phyloP scores from a whole-genome alignment of 306 rosid genomes.

The Lathyrus sativus region DNA sequence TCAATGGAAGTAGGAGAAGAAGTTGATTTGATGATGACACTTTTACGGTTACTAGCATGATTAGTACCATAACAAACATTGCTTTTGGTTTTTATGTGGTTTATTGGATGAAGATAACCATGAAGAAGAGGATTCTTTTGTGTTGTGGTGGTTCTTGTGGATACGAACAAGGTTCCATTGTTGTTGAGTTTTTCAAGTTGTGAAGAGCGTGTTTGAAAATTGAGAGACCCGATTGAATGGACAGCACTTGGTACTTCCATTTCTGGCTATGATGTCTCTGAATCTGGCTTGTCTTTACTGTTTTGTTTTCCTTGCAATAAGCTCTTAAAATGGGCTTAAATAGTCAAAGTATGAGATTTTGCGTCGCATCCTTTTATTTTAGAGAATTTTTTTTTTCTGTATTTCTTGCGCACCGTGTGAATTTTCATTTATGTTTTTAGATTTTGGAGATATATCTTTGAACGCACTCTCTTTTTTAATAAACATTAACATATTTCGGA shows the following conservation, averaged over 20 bases:
- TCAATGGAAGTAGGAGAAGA: slow-evolving; percentile 35
- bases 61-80: background rate
- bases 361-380: too few species aligned
- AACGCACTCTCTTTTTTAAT: too few species aligned
- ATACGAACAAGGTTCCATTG: slow-evolving; percentile 19
- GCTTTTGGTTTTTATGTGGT: slow-evolving; percentile 8
- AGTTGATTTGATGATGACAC: slow-evolving; percentile 29
- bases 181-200: slow-evolving; percentile 7
- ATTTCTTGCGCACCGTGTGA: too few species aligned
- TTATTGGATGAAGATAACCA: slow-evolving; percentile 11
- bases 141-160: slow-evolving; percentile 15
- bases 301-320: background rate
- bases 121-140: slow-evolving; percentile 2
- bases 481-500: too few species aligned
- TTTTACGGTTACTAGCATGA: background rate
- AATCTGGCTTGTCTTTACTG: background rate
- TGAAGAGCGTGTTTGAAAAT: slow-evolving; percentile 28
- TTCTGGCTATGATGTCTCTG: background rate
- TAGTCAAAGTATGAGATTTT: too few species aligned
- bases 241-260: slow-evolving; percentile 43
- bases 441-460: too few species aligned
- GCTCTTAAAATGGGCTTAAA: background rate
- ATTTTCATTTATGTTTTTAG: too few species aligned
- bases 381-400: too few species aligned
- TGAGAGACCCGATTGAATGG: slow-evolving; percentile 27